Percentiles rank a stretch among this genome's conserved stretches.
phyloP scores from a whole-genome alignment of 495 filamentous ascomycete genomes.

The Lindgomyces ingoldianus region DNA sequence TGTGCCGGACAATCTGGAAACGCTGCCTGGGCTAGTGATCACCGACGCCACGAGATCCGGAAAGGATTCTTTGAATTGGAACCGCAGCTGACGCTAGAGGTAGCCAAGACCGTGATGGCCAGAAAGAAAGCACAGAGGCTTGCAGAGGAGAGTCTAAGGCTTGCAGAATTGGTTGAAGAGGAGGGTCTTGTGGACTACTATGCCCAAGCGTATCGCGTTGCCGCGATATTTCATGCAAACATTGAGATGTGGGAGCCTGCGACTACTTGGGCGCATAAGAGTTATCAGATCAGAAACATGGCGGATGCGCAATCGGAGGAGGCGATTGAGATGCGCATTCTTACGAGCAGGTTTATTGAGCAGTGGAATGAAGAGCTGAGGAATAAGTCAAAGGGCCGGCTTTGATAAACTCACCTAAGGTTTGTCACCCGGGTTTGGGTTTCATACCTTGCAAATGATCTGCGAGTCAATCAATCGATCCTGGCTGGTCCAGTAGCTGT shows the following conservation, averaged over 20 bases:
- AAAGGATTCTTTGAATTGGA: slow-evolving; percentile 6
- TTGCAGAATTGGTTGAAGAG: slow-evolving; percentile 22
- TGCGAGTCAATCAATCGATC: background rate
- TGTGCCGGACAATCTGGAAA: slow-evolving; percentile 2
- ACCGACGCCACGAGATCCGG: slow-evolving; percentile 19
- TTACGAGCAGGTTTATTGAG: slow-evolving; percentile 15
- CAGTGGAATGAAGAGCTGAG: slow-evolving; percentile 17
- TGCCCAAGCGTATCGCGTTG: slow-evolving; percentile 21
- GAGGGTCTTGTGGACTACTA: slow-evolving; percentile 31
- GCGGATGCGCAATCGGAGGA: slow-evolving; percentile 12
- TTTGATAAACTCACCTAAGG: background rate
- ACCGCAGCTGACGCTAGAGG: background rate
- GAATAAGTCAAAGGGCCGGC: slow-evolving; percentile 3
- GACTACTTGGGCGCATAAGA: slow-evolving; percentile 19
- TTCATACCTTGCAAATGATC: background rate
- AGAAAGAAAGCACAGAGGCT: slow-evolving; percentile 13
- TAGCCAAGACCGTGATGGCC: background rate
- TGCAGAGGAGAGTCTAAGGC: slow-evolving; percentile 6
- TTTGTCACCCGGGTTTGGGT: background rate
- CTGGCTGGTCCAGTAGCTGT: background rate
- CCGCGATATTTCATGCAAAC: slow-evolving; percentile 14
- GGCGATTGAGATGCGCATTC: slow-evolving; percentile 15
- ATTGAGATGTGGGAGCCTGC: slow-evolving; percentile 15
- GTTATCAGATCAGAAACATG: slow-evolving; percentile 9
- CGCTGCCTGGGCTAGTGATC: slow-evolving; percentile 11